phyloP scores from a whole-genome alignment of 2,329 filamentous ascomycete genomes.

The Endocalyx cinctus region DNA sequence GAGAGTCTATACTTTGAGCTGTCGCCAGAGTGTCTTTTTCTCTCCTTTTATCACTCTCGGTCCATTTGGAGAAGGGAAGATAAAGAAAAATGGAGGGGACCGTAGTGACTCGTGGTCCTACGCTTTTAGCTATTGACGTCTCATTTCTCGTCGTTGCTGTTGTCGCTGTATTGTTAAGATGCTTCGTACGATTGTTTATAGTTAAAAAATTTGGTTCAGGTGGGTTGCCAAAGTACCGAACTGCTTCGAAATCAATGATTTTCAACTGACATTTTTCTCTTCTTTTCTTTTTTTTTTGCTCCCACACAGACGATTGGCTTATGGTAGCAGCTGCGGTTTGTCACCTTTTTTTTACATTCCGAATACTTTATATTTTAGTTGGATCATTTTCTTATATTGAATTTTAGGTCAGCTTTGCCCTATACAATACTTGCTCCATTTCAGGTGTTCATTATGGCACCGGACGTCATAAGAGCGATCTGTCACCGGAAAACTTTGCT shows the following conservation, averaged over 20 bases:
- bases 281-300: too few relatives aligned
- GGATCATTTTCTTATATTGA: background rate
- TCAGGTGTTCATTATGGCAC: slow-evolving; percentile 36
- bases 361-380: slow-evolving; percentile 8
- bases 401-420: slow-evolving; percentile 27
- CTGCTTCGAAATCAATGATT: too few relatives aligned
- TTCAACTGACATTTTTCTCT: too few relatives aligned
- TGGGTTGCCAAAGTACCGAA: too few relatives aligned
- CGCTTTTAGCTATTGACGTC: background rate
- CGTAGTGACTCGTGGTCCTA: slow-evolving; percentile 1
- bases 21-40: too few relatives aligned
- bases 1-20: too few relatives aligned
- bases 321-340: slow-evolving; percentile 6
- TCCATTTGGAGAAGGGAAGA: too few relatives aligned
- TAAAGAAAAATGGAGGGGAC: slow-evolving; percentile 1
- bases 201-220: slow-evolving; percentile 9
- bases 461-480: slow-evolving; percentile 31
- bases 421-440: slow-evolving; percentile 30
- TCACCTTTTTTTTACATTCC: background rate
- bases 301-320: slow-evolving; percentile 11
- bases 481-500: slow-evolving; percentile 19
- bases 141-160: background rate
- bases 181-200: slow-evolving; percentile 5
- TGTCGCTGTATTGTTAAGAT: slow-evolving; percentile 1
- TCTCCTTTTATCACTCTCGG: too few relatives aligned